Conservation (phyloP, 805 yeast species). For the Scheffersomyces ergatensis region DNA sequence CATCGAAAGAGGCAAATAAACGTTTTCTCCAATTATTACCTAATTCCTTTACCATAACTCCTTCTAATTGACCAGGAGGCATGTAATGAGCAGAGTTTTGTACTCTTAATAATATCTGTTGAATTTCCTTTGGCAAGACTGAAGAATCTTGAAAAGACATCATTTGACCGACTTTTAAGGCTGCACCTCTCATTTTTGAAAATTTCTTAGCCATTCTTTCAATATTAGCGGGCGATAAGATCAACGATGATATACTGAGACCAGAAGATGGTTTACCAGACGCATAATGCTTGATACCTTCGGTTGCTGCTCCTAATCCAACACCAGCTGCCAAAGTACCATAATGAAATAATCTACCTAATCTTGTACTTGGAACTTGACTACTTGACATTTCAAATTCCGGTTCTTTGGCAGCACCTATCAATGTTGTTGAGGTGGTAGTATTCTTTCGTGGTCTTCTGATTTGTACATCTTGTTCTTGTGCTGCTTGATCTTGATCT, state of each 20-base stretch:
- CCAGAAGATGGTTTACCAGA: slow-evolving; percentile 38
- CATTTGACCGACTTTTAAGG: slow-evolving; percentile 95
- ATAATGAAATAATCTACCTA: slow-evolving; percentile 89
- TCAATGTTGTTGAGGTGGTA: background rate
- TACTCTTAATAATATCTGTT: slow-evolving; percentile 73
- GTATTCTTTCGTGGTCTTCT: background rate
- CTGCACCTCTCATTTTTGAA: slow-evolving; percentile 98
- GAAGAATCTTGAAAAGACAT: slow-evolving; percentile 90
- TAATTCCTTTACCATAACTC: slow-evolving; percentile 67
- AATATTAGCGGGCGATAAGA: slow-evolving; percentile 79
- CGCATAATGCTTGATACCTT: slow-evolving; percentile 69
- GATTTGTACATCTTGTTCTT: background rate
- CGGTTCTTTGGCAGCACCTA: slow-evolving; percentile 18
- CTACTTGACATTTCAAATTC: slow-evolving; percentile 55
- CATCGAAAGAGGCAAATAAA: slow-evolving; percentile 70
- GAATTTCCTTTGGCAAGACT: slow-evolving; percentile 81
- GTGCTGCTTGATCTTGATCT: slow-evolving; percentile 1
- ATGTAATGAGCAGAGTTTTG: slow-evolving; percentile 95
- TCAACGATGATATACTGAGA: slow-evolving; percentile 52
- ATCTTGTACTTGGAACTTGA: slow-evolving; percentile 80
- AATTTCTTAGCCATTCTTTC: slow-evolving; percentile 86
- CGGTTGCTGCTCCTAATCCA: slow-evolving; percentile 78
- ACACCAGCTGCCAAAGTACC: slow-evolving; percentile 91
- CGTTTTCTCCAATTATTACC: slow-evolving; percentile 77
- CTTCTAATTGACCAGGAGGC: slow-evolving; percentile 89